phyloP scores from a whole-genome alignment of 495 filamentous ascomycete species.

The Aspergillus sparsus region DNA sequence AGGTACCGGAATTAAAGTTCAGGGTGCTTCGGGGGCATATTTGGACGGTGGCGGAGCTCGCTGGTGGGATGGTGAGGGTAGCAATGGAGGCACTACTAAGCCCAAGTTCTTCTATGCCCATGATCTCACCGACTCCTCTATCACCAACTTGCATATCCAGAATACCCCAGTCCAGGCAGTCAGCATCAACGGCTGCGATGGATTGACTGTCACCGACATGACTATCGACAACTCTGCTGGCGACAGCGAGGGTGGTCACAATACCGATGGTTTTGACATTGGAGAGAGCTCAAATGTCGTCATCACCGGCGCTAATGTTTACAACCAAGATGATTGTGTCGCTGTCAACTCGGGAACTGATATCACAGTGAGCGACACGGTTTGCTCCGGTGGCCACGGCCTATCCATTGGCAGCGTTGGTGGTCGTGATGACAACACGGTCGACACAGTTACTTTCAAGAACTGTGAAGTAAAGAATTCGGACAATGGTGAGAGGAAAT shows the following conservation, averaged over 20 bases:
- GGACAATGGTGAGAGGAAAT: constrained; percentile 20
- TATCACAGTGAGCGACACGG: constrained; percentile 54
- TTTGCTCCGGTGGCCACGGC: constrained; percentile 62
- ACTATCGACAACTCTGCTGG: constrained; percentile 64
- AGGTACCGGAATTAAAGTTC: constrained; percentile 49
- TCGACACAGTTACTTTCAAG: constrained; percentile 55
- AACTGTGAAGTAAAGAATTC: constrained; percentile 55
- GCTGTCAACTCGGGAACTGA: constrained; percentile 62
- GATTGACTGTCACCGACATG: constrained; percentile 53
- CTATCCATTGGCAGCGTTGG: constrained; percentile 70
- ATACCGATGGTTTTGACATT: constrained; percentile 71
- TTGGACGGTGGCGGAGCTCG: constrained; percentile 47
- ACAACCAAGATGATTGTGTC: constrained; percentile 69
- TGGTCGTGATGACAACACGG: constrained; percentile 59
- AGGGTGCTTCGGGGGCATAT: constrained; percentile 42
- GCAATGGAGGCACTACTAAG: constrained; percentile 53
- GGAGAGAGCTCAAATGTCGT: constrained; percentile 52
- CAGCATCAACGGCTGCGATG: constrained; percentile 50
- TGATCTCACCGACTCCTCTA: constrained; percentile 39
- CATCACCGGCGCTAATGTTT: constrained; percentile 55
- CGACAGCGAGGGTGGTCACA: constrained; percentile 52
- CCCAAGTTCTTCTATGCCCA: constrained; percentile 54
- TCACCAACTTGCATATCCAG: constrained; percentile 47
- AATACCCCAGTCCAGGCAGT: constrained; percentile 68
- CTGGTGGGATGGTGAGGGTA: constrained; percentile 51